Evolutionary conservation across 2,329 filamentous ascomycete species (phyloP).

Genomic region (Ambrosiella xylebori): DNA sequence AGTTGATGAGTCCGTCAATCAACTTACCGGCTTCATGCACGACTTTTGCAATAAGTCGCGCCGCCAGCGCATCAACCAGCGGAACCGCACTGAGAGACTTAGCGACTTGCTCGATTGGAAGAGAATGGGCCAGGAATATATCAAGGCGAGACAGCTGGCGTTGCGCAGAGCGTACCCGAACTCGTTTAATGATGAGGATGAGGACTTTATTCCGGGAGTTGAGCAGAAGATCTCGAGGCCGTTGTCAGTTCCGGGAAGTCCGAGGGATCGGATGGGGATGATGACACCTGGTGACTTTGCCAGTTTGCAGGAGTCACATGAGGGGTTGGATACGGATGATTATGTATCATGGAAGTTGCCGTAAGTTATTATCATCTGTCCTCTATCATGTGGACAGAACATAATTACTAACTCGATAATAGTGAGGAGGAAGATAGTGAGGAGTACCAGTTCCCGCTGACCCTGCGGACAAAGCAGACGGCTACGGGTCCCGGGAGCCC

Average conservation of each 20-base stretch:
- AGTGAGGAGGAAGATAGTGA: slow-evolving; percentile 88
- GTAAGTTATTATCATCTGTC: slow-evolving; percentile 41
- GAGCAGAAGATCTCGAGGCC: slow-evolving; percentile 92
- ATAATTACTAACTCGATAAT: slow-evolving; percentile 15
- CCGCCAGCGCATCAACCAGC: slow-evolving; percentile 94
- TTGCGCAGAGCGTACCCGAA: slow-evolving; percentile 78
- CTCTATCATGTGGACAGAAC: slow-evolving; percentile 1
- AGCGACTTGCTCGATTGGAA: slow-evolving; percentile 97
- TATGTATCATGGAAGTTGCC: slow-evolving; percentile 97
- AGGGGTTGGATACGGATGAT: slow-evolving; percentile 87
- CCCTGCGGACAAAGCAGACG: slow-evolving; percentile 35
- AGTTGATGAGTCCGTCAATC: slow-evolving; percentile 92
- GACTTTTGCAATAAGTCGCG: slow-evolving; percentile 88
- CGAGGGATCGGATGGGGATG: slow-evolving; percentile 80
- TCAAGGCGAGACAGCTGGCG: slow-evolving; percentile 88
- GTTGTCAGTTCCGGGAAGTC: slow-evolving; percentile 84
- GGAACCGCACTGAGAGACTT: slow-evolving; percentile 86
- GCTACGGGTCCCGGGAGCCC: slow-evolving; percentile 17
- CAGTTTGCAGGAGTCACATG: slow-evolving; percentile 81
- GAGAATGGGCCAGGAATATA: slow-evolving; percentile 97
- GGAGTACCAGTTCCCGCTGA: slow-evolving; percentile 44
- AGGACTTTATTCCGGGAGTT: slow-evolving; percentile 78
- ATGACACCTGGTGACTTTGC: slow-evolving; percentile 99
- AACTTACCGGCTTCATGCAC: slow-evolving; percentile 69
- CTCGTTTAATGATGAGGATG: slow-evolving; percentile 70